These are phyloP conservation scores for Phialophora verrucosa DNA, from an alignment of 2,329 filamentous ascomycete species.

Conservation along the genomic window DNA sequence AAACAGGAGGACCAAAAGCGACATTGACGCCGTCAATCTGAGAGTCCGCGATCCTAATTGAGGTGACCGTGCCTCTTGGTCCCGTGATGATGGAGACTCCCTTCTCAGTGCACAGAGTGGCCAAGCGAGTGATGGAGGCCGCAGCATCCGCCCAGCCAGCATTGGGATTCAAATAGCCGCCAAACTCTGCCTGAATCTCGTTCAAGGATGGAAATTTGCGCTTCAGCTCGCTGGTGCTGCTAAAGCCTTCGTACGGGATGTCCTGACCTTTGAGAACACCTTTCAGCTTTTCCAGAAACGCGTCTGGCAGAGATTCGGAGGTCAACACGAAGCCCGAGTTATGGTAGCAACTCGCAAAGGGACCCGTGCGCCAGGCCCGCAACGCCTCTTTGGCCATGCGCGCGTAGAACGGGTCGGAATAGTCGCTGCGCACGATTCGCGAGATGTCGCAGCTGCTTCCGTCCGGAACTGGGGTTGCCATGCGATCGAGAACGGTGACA, in stretches of 20 bases:
- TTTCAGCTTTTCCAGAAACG: slow-evolving; percentile 33
- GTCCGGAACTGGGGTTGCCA: slow-evolving; percentile 38
- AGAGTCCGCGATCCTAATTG: slow-evolving; percentile 38
- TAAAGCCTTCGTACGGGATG: slow-evolving; percentile 1
- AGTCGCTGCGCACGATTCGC: slow-evolving; percentile 45
- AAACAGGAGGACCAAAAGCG: slow-evolving; percentile 55
- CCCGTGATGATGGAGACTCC: slow-evolving; percentile 31
- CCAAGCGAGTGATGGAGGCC: slow-evolving; percentile 36
- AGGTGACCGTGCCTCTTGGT: slow-evolving; percentile 24
- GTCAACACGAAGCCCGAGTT: slow-evolving; percentile 37
- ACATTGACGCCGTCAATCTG: slow-evolving; percentile 67
- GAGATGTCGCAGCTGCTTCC: slow-evolving; percentile 46
- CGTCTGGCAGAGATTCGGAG: slow-evolving; percentile 40
- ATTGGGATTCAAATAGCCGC: slow-evolving; percentile 52
- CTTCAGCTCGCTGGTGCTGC: slow-evolving; percentile 38
- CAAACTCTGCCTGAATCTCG: slow-evolving; percentile 47
- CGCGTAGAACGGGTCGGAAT: slow-evolving; percentile 42
- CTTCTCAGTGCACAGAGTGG: slow-evolving; percentile 10
- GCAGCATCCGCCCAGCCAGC: slow-evolving; percentile 54
- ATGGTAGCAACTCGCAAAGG: slow-evolving; percentile 24
- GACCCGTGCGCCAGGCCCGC: slow-evolving; percentile 29
- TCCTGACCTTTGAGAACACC: not conserved
- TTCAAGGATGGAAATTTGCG: slow-evolving; percentile 48
- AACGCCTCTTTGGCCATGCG: slow-evolving; percentile 43
- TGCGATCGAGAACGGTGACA: slow-evolving; percentile 55